Percentiles rank a stretch among this genome's conserved stretches.
These are phyloP conservation scores for Passiflora organensis DNA, from an alignment of 345 rosid species.

Conservation along the genomic window DNA sequence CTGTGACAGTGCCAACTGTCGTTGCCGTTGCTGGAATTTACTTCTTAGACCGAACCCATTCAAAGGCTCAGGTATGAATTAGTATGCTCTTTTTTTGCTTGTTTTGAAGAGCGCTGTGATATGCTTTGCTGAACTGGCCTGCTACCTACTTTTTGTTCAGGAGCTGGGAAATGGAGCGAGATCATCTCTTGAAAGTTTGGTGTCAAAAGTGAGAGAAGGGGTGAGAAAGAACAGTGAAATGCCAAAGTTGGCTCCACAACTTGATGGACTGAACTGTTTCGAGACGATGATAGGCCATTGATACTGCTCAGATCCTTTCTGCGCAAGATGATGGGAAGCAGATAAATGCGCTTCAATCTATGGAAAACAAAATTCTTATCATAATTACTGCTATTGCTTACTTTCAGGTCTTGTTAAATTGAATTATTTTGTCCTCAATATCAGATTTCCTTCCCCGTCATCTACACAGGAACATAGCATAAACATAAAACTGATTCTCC, in stretches of 20 bases:
- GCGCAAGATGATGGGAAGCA: no score
- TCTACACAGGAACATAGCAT: no score
- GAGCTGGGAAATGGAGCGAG: conserved; percentile 5
- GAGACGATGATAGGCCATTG: conserved; percentile 6
- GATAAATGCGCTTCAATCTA: no score
- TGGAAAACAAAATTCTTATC: no score
- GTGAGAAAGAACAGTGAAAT: neutral
- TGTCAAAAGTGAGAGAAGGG: conserved; percentile 2
- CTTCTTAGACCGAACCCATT: conserved; percentile 11
- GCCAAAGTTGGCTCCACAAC: conserved; percentile 30
- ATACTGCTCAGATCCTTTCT: neutral
- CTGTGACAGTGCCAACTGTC: conserved; percentile 11
- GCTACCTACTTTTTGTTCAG: no score
- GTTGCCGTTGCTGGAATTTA: conserved; percentile 24
- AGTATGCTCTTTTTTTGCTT: neutral
- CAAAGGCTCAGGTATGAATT: conserved; percentile 10
- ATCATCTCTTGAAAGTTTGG: neutral
- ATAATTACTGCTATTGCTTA: no score
- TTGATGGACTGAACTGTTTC: conserved; percentile 12
- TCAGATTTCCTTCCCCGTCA: no score
- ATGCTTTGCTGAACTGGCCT: neutral
- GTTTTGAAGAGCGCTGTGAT: no score
- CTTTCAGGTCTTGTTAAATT: no score
- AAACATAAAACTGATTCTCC: no score
- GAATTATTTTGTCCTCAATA: no score